A percentile compares a stretch with the other conserved stretches of the same genome.
These are phyloP conservation scores for Porcisia deanei DNA, from an alignment of 208 protist species.

Conservation along the genomic window DNA sequence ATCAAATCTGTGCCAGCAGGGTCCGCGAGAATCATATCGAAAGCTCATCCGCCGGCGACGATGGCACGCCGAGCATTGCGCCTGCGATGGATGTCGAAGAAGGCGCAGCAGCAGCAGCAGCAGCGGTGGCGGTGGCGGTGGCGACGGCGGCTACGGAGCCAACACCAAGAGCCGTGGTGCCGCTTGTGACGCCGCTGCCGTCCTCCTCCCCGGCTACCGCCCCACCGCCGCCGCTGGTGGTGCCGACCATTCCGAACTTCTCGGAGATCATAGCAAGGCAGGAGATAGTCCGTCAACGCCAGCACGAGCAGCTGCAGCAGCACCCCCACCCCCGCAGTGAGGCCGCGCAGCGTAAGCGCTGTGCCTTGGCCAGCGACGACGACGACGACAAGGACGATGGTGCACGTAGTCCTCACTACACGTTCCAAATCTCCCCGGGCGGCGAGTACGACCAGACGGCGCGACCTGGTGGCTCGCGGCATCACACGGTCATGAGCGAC, in stretches of 20 bases:
- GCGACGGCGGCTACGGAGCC: not conserved
- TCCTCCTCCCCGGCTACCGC: not conserved
- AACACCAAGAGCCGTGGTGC: not conserved
- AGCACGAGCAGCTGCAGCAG: constrained; percentile 6
- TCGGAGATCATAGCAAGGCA: constrained; percentile 9
- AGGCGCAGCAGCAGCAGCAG: not conserved
- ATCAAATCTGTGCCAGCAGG: too few species aligned
- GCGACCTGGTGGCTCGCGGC: not conserved
- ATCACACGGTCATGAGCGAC: not conserved
- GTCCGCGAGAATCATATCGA: too few species aligned
- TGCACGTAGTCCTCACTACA: not conserved
- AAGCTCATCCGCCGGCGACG: not conserved
- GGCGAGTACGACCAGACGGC: constrained; percentile 10
- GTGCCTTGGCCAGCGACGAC: constrained; percentile 3
- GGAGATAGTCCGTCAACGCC: not conserved
- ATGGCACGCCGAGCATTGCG: not conserved
- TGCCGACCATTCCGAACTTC: constrained; percentile 23
- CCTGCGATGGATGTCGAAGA: not conserved
- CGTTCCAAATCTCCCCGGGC: not conserved
- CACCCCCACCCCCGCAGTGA: constrained; percentile 24
- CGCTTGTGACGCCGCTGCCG: not conserved
- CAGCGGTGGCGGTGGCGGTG: too few species aligned
- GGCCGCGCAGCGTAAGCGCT: constrained; percentile 4
- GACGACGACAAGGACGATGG: constrained; percentile 9
- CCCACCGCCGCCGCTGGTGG: not conserved